phyloP scores from a whole-genome alignment of 2,329 filamentous ascomycete species.

The Alternaria incomplexa region DNA sequence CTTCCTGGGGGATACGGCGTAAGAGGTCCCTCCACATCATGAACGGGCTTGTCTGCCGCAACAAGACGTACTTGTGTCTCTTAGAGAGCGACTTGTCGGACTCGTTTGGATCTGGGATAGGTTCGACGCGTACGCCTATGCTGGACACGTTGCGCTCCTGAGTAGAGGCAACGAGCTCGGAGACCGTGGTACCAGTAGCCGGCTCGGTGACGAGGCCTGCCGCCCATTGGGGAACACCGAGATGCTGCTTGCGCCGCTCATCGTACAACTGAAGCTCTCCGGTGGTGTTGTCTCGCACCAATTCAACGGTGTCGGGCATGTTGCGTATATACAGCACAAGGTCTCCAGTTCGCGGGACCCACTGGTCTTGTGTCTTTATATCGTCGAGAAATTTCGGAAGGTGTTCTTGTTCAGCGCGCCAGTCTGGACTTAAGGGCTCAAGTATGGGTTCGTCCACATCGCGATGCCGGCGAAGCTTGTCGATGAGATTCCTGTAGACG shows the following conservation, averaged over 20 bases:
- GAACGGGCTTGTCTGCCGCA: slow-evolving; percentile 63
- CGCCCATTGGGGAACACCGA: slow-evolving; percentile 59
- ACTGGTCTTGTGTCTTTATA: slow-evolving; percentile 55
- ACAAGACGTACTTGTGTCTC: slow-evolving; percentile 61
- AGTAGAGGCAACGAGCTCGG: slow-evolving; percentile 54
- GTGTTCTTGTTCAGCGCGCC: slow-evolving; percentile 57
- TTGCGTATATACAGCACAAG: slow-evolving; percentile 60
- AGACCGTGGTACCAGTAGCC: slow-evolving; percentile 50
- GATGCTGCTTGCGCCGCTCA: slow-evolving; percentile 30
- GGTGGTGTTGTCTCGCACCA: slow-evolving; percentile 36
- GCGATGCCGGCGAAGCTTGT: slow-evolving; percentile 53
- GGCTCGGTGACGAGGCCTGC: slow-evolving; percentile 63
- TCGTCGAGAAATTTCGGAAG: slow-evolving; percentile 52
- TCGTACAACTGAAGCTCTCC: slow-evolving; percentile 34
- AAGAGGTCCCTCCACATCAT: slow-evolving; percentile 60
- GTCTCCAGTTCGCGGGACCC: slow-evolving; percentile 62
- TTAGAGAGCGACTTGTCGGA: slow-evolving; percentile 59
- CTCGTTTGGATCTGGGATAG: slow-evolving; percentile 59
- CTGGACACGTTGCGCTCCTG: slow-evolving; percentile 55
- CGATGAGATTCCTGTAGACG: slow-evolving; percentile 58
- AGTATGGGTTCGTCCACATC: slow-evolving; percentile 54
- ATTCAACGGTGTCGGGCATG: slow-evolving; percentile 31
- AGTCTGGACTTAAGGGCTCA: slow-evolving; percentile 62
- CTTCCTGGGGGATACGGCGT: slow-evolving; percentile 44
- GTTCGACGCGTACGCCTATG: slow-evolving; percentile 64